Evolutionary conservation across 495 filamentous ascomycete genomes (phyloP).

Genomic region (Diplogelasinospora grovesii): DNA sequence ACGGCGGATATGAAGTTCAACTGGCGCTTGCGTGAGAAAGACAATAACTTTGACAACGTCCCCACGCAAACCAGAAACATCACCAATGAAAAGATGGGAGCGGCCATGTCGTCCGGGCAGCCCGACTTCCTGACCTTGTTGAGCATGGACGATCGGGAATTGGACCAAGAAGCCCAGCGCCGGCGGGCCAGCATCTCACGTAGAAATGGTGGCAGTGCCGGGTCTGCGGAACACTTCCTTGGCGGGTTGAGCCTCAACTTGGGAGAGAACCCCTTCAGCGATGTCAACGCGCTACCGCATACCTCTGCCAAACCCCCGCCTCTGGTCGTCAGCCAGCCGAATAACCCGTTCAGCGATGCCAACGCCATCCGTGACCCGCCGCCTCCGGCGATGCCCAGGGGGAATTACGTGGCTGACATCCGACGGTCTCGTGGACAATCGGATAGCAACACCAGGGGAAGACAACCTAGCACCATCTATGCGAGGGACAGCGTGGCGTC

Average conservation of each 20-base stretch:
- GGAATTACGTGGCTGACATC: conserved; percentile 37
- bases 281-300: conserved; percentile 35
- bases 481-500: conserved; percentile 28
- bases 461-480: conserved; percentile 19
- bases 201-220: conserved; percentile 18
- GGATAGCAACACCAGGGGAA: conserved; percentile 23
- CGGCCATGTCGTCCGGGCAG: conserved; percentile 19
- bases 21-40: conserved; percentile 24
- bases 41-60: conserved; percentile 10
- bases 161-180: conserved; percentile 27
- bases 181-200: conserved; percentile 23
- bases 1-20: conserved; percentile 30
- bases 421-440: conserved; percentile 40
- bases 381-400: conserved; percentile 13
- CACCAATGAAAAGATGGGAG: conserved; percentile 10
- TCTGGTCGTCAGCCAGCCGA: conserved; percentile 22
- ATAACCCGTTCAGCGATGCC: conserved; percentile 41
- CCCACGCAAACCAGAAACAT: neutral
- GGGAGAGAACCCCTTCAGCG: conserved; percentile 31
- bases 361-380: conserved; percentile 25
- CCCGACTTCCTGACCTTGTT: conserved; percentile 35
- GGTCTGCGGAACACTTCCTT: conserved; percentile 30
- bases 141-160: conserved; percentile 30
- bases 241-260: conserved; percentile 35
- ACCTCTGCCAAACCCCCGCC: conserved; percentile 32